phyloP scores from a whole-genome alignment of 345 rosid species.

The Pseudoturritis turrita region DNA sequence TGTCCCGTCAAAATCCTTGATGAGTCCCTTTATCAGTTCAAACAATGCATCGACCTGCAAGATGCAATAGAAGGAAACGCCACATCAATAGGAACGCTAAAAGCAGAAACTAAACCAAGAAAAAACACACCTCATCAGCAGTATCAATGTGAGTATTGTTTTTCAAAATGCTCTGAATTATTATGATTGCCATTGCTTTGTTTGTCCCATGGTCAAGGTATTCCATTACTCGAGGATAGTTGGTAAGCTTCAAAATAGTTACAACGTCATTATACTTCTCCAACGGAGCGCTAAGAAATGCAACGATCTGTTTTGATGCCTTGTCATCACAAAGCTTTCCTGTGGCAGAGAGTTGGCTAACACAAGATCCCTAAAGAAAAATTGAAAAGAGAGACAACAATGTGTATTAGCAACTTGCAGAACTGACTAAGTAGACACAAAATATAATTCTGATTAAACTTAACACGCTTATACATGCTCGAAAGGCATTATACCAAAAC shows the following conservation, averaged over 20 bases:
- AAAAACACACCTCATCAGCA: conserved; percentile 55
- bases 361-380: conserved; percentile 73
- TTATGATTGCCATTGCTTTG: conserved; percentile 77
- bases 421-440: not conserved
- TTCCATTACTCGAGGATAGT: conserved; percentile 80
- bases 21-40: conserved; percentile 80
- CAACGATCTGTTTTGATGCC: conserved; percentile 85
- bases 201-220: conserved; percentile 85
- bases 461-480: conserved; percentile 6
- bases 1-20: conserved; percentile 74
- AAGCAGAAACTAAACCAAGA: conserved; percentile 1
- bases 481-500: conserved; percentile 63
- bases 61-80: not conserved
- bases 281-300: conserved; percentile 88
- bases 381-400: not conserved
- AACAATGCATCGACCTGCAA: conserved; percentile 79
- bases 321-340: conserved; percentile 77
- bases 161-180: conserved; percentile 90
- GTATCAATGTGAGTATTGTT: conserved; percentile 69
- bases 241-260: conserved; percentile 78
- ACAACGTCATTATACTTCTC: conserved; percentile 92
- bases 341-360: conserved; percentile 64
- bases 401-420: conserved; percentile 4
- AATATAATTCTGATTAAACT: not conserved
- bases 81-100: conserved; percentile 19